Conservation (phyloP, 2,329 filamentous ascomycete species). For the Trichophyton schoenleinii region DNA sequence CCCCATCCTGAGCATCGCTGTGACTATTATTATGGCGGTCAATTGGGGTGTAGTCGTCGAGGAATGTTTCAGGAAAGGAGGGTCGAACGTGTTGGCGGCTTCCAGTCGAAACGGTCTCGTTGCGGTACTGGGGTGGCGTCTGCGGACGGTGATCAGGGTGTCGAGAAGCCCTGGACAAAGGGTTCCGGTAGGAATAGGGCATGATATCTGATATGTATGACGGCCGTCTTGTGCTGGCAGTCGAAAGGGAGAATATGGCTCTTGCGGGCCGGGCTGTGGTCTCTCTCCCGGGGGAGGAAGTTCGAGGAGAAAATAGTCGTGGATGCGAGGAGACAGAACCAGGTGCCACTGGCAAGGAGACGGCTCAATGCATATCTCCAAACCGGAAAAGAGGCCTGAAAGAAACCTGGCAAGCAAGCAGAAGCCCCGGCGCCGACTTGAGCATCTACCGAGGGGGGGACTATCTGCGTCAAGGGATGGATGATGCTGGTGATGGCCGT, state of each 20-base stretch:
- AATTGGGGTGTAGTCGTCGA: slow-evolving; percentile 24
- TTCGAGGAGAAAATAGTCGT: not conserved
- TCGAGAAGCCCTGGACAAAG: slow-evolving; percentile 6
- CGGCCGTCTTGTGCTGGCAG: too few species aligned
- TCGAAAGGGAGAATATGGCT: too few species aligned
- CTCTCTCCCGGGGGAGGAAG: too few species aligned
- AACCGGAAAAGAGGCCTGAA: not conserved
- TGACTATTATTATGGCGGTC: slow-evolving; percentile 12
- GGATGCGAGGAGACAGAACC: not conserved
- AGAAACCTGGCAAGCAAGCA: not conserved
- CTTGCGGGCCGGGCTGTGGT: too few species aligned
- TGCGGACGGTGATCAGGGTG: slow-evolving; percentile 11
- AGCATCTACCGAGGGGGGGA: not conserved
- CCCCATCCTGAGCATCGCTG: slow-evolving; percentile 10
- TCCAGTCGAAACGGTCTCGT: not conserved
- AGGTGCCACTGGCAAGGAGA: slow-evolving; percentile 1
- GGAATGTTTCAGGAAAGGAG: slow-evolving; percentile 31
- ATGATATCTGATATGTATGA: not conserved
- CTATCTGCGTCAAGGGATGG: not conserved
- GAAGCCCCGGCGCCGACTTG: not conserved
- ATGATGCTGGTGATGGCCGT: not conserved
- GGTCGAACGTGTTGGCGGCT: slow-evolving; percentile 13
- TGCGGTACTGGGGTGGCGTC: slow-evolving; percentile 25
- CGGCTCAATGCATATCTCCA: slow-evolving; percentile 1
- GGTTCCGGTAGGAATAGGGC: slow-evolving; percentile 1